Percentiles rank a stretch among this genome's conserved stretches.
These are phyloP conservation scores for Fusarium palustre DNA, from an alignment of 2,329 filamentous ascomycete genomes.

Conservation along the genomic window DNA sequence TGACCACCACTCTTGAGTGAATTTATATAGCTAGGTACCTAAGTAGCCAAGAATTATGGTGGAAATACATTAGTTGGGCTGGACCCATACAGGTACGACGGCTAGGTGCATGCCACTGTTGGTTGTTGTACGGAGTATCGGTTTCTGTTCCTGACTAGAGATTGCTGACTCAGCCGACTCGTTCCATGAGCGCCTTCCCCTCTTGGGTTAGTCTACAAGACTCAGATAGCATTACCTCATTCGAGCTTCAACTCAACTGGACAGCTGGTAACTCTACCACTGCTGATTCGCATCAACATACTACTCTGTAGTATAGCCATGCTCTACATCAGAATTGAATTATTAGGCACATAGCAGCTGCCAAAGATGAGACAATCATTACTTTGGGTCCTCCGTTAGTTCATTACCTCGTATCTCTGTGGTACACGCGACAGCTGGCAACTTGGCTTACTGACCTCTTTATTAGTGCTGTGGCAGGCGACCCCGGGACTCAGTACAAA, in stretches of 20 bases:
- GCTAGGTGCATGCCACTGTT: neutral
- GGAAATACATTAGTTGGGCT: neutral
- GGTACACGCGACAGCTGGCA: slow-evolving; percentile 41
- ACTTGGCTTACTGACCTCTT: slow-evolving; percentile 42
- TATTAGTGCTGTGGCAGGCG: slow-evolving; percentile 62
- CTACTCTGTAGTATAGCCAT: slow-evolving; percentile 46
- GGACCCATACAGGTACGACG: neutral
- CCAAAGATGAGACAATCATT: slow-evolving; percentile 57
- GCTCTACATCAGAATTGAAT: slow-evolving; percentile 41
- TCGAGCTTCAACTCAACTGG: slow-evolving; percentile 45
- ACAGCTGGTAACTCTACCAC: slow-evolving; percentile 48
- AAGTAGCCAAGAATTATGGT: neutral
- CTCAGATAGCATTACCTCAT: slow-evolving; percentile 46
- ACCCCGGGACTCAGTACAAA: slow-evolving; percentile 54
- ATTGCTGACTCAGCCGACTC: slow-evolving; percentile 5
- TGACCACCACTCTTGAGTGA: neutral
- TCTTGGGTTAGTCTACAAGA: neutral
- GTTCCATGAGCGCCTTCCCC: slow-evolving; percentile 14
- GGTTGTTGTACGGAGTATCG: neutral
- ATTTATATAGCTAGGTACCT: neutral
- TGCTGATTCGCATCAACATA: slow-evolving; percentile 21
- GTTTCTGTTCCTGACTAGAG: slow-evolving; percentile 12
- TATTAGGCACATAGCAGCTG: slow-evolving; percentile 51
- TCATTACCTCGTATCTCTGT: neutral
- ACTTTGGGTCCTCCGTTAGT: slow-evolving; percentile 57